These are phyloP conservation scores for Ogataea glucozyma DNA, from an alignment of 805 yeast genomes.

Conservation along the genomic window DNA sequence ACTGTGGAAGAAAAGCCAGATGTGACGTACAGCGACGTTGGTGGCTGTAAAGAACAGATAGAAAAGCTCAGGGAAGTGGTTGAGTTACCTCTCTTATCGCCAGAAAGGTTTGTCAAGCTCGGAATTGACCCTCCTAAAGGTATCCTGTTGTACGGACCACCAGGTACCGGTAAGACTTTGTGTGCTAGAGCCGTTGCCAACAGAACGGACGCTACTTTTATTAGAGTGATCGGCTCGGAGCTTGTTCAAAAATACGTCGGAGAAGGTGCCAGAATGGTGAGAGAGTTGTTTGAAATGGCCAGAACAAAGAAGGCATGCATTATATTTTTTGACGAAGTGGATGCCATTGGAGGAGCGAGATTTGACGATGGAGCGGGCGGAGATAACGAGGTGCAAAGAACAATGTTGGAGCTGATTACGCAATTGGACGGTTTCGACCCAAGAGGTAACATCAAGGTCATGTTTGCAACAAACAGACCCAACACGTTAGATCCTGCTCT, in stretches of 20 bases:
- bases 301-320: constrained; percentile 97
- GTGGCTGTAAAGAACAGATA: constrained; percentile 98
- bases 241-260: constrained; percentile 98
- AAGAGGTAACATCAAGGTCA: constrained; percentile 97
- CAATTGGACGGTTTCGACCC: constrained; percentile 99
- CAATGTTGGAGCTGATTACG: constrained; percentile 97
- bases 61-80: constrained; percentile 96
- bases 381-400: constrained; percentile 98
- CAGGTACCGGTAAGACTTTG: constrained; percentile 97
- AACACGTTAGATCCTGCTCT: constrained; percentile 97
- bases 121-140: constrained; percentile 99
- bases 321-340: constrained; percentile 96
- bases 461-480: constrained; percentile 99
- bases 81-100: constrained; percentile 88
- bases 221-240: constrained; percentile 97
- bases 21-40: constrained; percentile 96
- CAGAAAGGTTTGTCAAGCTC: constrained; percentile 93
- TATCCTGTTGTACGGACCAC: constrained; percentile 93
- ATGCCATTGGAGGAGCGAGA: constrained; percentile 99
- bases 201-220: constrained; percentile 98
- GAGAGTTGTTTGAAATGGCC: constrained; percentile 99
- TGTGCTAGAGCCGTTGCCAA: constrained; percentile 99
- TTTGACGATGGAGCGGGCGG: constrained; percentile 99
- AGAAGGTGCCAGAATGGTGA: constrained; percentile 99
- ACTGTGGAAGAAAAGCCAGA: constrained; percentile 99